These are phyloP conservation scores for Cystobasidium sp. DNA, from an alignment of 1,284 basidiomycete genomes.

Conservation along the genomic window DNA sequence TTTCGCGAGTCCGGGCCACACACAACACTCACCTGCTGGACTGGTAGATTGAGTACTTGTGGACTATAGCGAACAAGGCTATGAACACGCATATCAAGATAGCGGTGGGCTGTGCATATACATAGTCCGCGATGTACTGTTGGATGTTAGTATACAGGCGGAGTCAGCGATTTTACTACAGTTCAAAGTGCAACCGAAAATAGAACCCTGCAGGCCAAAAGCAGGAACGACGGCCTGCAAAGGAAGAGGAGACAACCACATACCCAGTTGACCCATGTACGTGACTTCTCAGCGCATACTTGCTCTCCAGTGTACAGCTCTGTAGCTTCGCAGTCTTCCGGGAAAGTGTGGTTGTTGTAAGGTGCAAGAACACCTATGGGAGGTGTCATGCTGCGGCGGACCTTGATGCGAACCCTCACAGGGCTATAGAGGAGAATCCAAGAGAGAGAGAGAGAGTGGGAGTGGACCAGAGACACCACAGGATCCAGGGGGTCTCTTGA, in stretches of 20 bases:
- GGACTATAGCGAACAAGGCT: slow-evolving; percentile 14
- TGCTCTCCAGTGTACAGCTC: slow-evolving; percentile 23
- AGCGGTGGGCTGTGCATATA: slow-evolving; percentile 28
- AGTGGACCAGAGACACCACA: neutral
- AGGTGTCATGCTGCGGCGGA: slow-evolving; percentile 24
- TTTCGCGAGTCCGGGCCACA: neutral
- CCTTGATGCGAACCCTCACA: neutral
- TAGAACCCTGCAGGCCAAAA: neutral
- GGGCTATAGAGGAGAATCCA: neutral
- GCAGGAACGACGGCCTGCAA: neutral
- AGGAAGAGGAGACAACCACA: neutral
- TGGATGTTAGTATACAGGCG: neutral
- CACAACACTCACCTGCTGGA: neutral
- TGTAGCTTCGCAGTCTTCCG: slow-evolving; percentile 27
- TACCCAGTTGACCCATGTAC: slow-evolving; percentile 35
- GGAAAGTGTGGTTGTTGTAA: slow-evolving; percentile 16
- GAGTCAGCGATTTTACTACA: neutral
- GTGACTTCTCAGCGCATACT: slow-evolving; percentile 17
- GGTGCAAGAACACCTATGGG: slow-evolving; percentile 9
- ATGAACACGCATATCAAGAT: slow-evolving; percentile 25
- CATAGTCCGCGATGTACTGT: slow-evolving; percentile 32
- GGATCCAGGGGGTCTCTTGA: no score
- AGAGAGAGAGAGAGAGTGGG: neutral
- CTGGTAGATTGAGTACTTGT: slow-evolving; percentile 4
- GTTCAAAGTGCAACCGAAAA: neutral